Base-by-base conservation (phyloP, 164 flowering plant genomes). In the Berberis thunbergii region DNA sequence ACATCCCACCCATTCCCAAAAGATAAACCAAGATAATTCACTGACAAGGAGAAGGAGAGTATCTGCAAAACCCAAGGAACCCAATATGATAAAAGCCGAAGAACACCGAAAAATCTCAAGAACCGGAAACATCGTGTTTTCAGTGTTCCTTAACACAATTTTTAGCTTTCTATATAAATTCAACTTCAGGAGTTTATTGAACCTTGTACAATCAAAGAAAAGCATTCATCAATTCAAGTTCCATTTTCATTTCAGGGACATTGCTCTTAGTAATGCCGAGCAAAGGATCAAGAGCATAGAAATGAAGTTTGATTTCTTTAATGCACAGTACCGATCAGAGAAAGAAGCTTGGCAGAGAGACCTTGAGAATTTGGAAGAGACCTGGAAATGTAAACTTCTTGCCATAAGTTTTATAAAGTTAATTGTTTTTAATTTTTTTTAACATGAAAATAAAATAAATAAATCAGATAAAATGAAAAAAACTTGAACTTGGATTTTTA, bases 301-400 rank as follows among this genome's bases (percentile, higher is more conserved):
- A 73, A 57, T 60, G 56, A 91, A 82, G 76, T 82, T 91, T 70
- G 78, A 79, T 68, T 79, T 96, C 64, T 76, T 73, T 57, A 75
- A 72, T 76, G 72, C 84, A 64, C 70, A 54, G 45, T 76, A 81
- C 67, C 83, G 67, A 58, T 79, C 78, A 50, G 97, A 89, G 68
- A 91, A 83, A 77, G 88, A 81, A 77, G 72, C 82, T 63, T 89
- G 89, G 99, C 88, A 86, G 55, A 64, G 60, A 63, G 76, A 74
- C 72, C 81, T 89, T 66, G 81, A 80, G 64, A 84, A 81, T 72
- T 64, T 89, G 70, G 99, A 95, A 78, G 88, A 91, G 72, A 75
- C 91, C 59, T 95, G 99, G 99, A 80, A 84, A 79, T 70, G 98
- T 95, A 79, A 74, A 45, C 4, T 41, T 41, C 2, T 7, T 3